Evolutionary conservation across 495 filamentous ascomycete species (phyloP).

Genomic region (Neurospora sp.): DNA sequence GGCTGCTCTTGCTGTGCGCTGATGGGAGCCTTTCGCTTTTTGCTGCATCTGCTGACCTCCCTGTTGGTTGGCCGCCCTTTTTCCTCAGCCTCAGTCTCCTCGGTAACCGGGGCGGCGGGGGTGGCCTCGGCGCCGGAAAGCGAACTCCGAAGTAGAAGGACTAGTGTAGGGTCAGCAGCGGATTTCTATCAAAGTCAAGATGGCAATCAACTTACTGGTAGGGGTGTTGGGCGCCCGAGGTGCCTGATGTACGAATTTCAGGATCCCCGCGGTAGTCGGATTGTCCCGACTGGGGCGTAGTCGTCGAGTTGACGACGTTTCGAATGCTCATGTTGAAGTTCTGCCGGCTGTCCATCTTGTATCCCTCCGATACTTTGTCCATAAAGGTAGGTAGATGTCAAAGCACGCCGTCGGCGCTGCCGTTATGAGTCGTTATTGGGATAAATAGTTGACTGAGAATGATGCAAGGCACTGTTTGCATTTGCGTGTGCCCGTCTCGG

Average conservation of each 20-base stretch:
- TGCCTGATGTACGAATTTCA: not conserved
- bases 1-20: not conserved
- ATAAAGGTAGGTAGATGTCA: not conserved
- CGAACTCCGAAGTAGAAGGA: not conserved
- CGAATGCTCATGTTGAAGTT: not conserved
- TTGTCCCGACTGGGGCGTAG: not conserved
- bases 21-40: not conserved
- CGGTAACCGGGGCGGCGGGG: too few species aligned
- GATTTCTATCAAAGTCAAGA: not conserved
- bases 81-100: too few species aligned
- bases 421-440: not conserved
- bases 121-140: not conserved
- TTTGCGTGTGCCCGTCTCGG: not conserved
- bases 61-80: too few species aligned
- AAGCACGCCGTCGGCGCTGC: not conserved
- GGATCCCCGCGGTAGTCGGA: not conserved
- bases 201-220: not conserved
- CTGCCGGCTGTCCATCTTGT: not conserved
- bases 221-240: not conserved
- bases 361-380: not conserved
- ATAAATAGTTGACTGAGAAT: not conserved
- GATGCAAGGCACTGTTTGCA: not conserved
- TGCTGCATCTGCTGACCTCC: not conserved
- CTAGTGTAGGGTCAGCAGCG: not conserved
- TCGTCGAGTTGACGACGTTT: not conserved